Conservation (phyloP, 352 stramenopile genomes). For the Phytophthora pinifolia region DNA sequence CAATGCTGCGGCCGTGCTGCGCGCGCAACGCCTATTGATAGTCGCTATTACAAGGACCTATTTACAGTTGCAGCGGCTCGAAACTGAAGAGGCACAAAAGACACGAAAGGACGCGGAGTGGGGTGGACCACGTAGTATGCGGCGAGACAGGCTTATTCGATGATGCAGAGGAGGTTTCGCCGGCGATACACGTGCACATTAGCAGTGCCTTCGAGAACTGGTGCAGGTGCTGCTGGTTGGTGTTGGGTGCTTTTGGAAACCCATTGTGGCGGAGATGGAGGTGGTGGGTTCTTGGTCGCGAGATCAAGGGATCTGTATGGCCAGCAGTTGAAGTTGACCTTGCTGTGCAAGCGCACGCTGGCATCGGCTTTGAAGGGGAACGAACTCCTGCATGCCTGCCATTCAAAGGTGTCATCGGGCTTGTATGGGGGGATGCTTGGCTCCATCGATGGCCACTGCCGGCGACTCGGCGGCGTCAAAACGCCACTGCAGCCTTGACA, state of each 20-base stretch:
- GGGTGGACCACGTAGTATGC: neutral
- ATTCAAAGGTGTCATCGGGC: too few species aligned
- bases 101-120: conserved; percentile 12
- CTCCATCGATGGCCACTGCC: too few species aligned
- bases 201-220: too few species aligned
- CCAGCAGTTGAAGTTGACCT: conserved; percentile 15
- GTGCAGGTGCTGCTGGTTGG: too few species aligned
- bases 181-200: too few species aligned
- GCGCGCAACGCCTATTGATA: conserved; percentile 16
- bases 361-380: conserved; percentile 9
- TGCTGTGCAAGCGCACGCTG: conserved; percentile 12
- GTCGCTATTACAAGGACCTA: conserved; percentile 2
- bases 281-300: too few species aligned
- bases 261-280: too few species aligned
- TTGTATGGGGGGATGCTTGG: too few species aligned
- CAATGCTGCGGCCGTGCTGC: neutral
- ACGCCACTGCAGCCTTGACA: too few species aligned
- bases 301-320: too few species aligned
- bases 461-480: too few species aligned
- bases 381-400: too few species aligned
- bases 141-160: neutral
- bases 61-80: neutral
- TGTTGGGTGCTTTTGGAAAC: neutral
- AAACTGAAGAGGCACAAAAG: conserved; percentile 9
- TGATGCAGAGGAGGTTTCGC: conserved; percentile 4